A percentile compares a stretch with the other conserved stretches of the same genome.
Evolutionary conservation across 371 early-diverging fungal genomes (phyloP).

Genomic region (Mortierella sp.): DNA sequence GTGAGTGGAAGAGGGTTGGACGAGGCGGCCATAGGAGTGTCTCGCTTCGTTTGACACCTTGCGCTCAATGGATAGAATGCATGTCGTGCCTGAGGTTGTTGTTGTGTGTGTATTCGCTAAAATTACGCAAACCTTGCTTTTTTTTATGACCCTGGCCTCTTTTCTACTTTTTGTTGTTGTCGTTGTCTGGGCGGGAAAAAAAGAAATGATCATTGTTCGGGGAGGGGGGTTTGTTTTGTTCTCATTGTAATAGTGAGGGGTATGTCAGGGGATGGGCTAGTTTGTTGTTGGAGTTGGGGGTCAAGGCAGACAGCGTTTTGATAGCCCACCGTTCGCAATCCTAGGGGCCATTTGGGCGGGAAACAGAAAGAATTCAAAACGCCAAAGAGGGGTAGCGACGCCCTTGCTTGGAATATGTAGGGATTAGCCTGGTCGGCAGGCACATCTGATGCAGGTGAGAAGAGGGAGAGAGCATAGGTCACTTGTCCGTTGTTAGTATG

Average conservation of each 20-base stretch:
- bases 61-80: neutral
- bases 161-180: neutral
- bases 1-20: neutral
- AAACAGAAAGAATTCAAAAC: neutral
- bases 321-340: neutral
- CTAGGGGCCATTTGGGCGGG: neutral
- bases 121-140: neutral
- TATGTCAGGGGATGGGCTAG: neutral
- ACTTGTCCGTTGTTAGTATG: neutral
- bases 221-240: neutral
- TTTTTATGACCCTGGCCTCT: neutral
- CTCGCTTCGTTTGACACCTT: conserved; percentile 7
- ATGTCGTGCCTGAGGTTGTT: neutral
- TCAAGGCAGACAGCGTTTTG: neutral
- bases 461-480: neutral
- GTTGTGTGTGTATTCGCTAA: neutral
- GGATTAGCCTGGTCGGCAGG: neutral
- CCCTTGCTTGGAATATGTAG: neutral
- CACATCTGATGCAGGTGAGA: neutral
- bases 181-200: neutral
- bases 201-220: neutral
- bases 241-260: neutral
- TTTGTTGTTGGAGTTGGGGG: neutral
- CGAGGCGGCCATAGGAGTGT: neutral
- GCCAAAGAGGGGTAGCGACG: neutral